phyloP scores from a whole-genome alignment of 2,329 filamentous ascomycete genomes.

The Aspergillus neoniger region DNA sequence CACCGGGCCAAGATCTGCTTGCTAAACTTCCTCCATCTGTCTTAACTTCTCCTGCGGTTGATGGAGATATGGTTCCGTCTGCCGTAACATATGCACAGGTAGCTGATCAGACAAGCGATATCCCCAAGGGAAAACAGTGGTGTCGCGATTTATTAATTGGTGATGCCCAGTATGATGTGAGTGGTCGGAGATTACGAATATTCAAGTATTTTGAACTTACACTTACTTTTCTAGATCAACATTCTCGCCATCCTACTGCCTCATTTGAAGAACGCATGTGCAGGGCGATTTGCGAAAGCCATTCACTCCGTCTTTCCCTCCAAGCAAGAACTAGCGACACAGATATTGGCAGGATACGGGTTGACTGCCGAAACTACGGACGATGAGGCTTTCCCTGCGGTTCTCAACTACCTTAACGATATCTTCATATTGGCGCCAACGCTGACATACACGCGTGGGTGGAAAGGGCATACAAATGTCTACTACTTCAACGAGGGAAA shows the following conservation, averaged over 20 bases:
- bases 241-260: constrained; percentile 34
- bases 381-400: constrained; percentile 43
- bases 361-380: constrained; percentile 41
- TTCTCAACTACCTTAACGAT: constrained; percentile 50
- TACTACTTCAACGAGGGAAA: constrained; percentile 53
- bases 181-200: constrained; percentile 13
- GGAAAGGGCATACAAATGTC: constrained; percentile 38
- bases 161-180: constrained; percentile 51
- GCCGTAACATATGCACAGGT: constrained; percentile 26
- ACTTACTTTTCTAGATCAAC: constrained; percentile 21
- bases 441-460: constrained; percentile 43
- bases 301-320: constrained; percentile 22
- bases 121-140: constrained; percentile 49
- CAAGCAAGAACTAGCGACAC: constrained; percentile 28
- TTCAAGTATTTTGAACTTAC: no score
- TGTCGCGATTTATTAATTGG: constrained; percentile 52
- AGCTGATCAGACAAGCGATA: constrained; percentile 24
- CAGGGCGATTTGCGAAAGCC: constrained; percentile 26
- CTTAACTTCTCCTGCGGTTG: constrained; percentile 42
- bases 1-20: constrained; percentile 46
- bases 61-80: constrained; percentile 45
- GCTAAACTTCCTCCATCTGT: constrained; percentile 41
- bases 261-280: constrained; percentile 24
- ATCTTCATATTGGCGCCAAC: constrained; percentile 50
- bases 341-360: constrained; percentile 43